Conservation (phyloP, 495 filamentous ascomycete genomes). For the Penicillium macrosclerotiorum region DNA sequence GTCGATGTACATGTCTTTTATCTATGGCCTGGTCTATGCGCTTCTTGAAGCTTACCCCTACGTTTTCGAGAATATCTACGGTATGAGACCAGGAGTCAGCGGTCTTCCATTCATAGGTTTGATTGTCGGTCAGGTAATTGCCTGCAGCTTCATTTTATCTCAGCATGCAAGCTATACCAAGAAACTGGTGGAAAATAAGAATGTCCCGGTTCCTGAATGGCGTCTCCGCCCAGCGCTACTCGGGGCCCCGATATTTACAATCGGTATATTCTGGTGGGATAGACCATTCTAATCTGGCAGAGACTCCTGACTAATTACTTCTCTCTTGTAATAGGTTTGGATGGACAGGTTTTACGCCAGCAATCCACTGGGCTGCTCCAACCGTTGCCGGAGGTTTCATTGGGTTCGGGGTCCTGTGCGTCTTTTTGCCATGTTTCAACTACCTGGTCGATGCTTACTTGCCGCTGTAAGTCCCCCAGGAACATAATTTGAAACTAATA, state of each 20-base stretch:
- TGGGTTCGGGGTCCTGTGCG: constrained; percentile 35
- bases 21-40: constrained; percentile 46
- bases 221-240: constrained; percentile 45
- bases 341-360: constrained; percentile 34
- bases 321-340: constrained; percentile 32
- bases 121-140: constrained; percentile 34
- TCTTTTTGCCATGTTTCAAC: constrained; percentile 41
- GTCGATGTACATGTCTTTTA: constrained; percentile 47
- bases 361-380: constrained; percentile 38
- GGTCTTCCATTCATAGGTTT: constrained; percentile 40
- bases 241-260: constrained; percentile 49
- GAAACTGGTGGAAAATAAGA: constrained; percentile 31
- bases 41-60: constrained; percentile 44
- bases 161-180: constrained; percentile 28
- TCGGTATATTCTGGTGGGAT: constrained; percentile 56
- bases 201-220: constrained; percentile 39
- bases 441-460: constrained; percentile 44
- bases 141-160: constrained; percentile 24
- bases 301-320: background rate
- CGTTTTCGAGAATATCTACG: constrained; percentile 37
- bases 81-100: constrained; percentile 34
- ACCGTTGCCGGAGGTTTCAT: constrained; percentile 30
- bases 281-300: background rate
- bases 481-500: background rate
- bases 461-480: constrained; percentile 69